These are phyloP conservation scores for Boletus vinaceobasis DNA, from an alignment of 768 basidiomycete species.

Conservation along the genomic window DNA sequence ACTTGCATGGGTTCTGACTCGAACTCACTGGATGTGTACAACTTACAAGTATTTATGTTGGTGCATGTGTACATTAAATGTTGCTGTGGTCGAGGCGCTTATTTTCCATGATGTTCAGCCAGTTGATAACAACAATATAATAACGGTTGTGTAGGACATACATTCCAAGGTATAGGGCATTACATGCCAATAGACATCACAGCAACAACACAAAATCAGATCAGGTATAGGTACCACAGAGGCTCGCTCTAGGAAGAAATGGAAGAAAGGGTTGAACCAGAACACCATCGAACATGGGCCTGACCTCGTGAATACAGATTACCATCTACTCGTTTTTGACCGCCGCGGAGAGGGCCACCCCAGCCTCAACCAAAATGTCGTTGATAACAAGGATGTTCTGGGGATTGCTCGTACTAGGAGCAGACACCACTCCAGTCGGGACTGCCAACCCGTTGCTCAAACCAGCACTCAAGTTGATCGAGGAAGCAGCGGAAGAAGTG, in stretches of 20 bases:
- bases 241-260: conserved; percentile 8
- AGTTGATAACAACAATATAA: not conserved
- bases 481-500: conserved; percentile 21
- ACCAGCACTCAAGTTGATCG: conserved; percentile 15
- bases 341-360: conserved; percentile 5
- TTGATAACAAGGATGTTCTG: conserved; percentile 36
- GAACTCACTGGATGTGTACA: not conserved
- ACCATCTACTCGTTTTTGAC: conserved; percentile 1
- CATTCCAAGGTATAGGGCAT: conserved; percentile 21
- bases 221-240: not conserved
- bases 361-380: conserved; percentile 37
- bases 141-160: conserved; percentile 3
- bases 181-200: conserved; percentile 11
- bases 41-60: not conserved
- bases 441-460: conserved; percentile 25
- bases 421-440: conserved; percentile 27
- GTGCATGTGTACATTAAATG: not conserved
- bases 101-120: not conserved
- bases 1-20: not conserved
- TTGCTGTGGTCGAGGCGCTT: not conserved
- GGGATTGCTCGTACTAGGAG: conserved; percentile 30
- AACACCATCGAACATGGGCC: not conserved
- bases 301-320: not conserved
- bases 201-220: not conserved
- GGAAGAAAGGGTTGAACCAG: not conserved